Percentiles rank a stretch among this genome's conserved stretches.
Evolutionary conservation across 129 eudicot species (phyloP).

Genomic region (Lonicera japonica): DNA sequence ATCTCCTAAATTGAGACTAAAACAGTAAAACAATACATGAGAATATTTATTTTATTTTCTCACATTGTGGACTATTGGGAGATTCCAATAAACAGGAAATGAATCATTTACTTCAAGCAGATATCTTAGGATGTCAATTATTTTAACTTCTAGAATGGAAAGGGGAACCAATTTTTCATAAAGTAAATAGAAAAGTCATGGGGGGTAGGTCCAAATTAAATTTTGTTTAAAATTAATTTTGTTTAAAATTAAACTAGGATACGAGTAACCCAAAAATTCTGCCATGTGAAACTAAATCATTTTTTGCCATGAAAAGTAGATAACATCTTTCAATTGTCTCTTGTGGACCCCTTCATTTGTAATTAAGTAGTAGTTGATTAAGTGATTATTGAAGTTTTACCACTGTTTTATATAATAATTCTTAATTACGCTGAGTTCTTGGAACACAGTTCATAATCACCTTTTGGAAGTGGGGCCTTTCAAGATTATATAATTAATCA

Average conservation of each 20-base stretch:
- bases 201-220: neutral
- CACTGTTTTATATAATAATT: neutral
- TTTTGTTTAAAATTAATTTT: too few relatives aligned
- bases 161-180: neutral
- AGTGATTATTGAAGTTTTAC: neutral
- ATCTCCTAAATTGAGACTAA: too few relatives aligned
- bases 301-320: neutral
- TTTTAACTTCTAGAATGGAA: neutral
- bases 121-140: neutral
- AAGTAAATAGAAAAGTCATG: neutral
- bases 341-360: neutral
- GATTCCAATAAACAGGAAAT: too few relatives aligned
- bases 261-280: neutral
- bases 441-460: neutral
- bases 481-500: neutral
- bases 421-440: neutral
- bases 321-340: neutral
- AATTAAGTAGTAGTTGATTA: neutral
- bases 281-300: neutral
- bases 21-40: too few relatives aligned
- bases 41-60: too few relatives aligned
- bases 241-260: too few relatives aligned
- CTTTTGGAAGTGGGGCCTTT: neutral
- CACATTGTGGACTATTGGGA: too few relatives aligned
- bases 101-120: too few relatives aligned